Evolutionary conservation across 1,139 yeast species (phyloP), one percentile per base, ranked within the genome.

Genomic region (Kluyveromyces sp.): DNA sequence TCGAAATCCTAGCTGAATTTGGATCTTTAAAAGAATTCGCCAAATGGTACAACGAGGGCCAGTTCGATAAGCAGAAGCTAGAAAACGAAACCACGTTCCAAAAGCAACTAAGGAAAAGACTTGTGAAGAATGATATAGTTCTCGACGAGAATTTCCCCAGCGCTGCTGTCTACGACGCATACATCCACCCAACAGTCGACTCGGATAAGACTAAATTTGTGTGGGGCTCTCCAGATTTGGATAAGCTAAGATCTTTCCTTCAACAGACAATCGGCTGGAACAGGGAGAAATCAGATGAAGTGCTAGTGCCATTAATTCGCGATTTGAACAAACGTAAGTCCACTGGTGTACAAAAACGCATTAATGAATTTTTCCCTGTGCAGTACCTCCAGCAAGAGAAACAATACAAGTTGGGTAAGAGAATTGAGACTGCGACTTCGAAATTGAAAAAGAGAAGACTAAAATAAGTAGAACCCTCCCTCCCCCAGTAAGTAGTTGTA

Each of bases 1-100:
- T 89, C 78, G 97, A 94, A 64, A 78, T 94, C n/a, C 60, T 94
- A 34, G 96, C 96, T 0, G 96, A 90, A 55, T 94, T 92, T 66
- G 81, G 78, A 0, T 54, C 60, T 36, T 55, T 77, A 39, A 59
- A 59, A 2, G 61, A 59, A 25, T 82, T 83, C 55, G 69, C 72
- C 45, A 61, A 70, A 6, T 83, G 90, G 90, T 81, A 53, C 61
- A 59, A 57, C 34, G 62, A 60, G 32, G 69, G 67, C 2, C 71
- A 66, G 65, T 72, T 64, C 55, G 63, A 61, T 57, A 31, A 69
- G 53, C 51, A 62, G 67, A 36, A 60, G 65, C 51, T 65, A 71
- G 42, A 69, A 64, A 51, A 73, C 61, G 69, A 79, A 64, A 45
- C 48, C 4, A 61, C 71, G 43, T 74, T 90, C 50, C 64, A 79